Evolutionary conservation across 768 basidiomycete genomes (phyloP), one percentile per base, ranked within the genome.

Genomic region (Lactifluus piperatus): DNA sequence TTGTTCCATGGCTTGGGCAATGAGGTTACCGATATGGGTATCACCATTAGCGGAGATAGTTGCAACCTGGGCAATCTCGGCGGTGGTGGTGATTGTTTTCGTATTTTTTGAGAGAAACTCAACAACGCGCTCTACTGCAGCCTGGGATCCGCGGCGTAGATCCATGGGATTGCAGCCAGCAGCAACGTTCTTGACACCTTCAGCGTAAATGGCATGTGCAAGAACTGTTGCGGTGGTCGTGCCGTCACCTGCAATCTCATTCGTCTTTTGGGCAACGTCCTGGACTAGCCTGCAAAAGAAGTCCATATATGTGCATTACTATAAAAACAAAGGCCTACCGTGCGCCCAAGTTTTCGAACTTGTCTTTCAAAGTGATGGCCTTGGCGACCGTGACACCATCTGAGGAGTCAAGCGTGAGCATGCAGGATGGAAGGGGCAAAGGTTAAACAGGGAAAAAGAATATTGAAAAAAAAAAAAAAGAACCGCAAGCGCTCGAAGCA

Each of bases 151-250:
- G n/a, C 94, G 86, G 62, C 95, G 92, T 60, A 98, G 90, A 76
- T 99, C 95, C 94, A 97, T 99, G 13, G 95, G 95, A 77, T 95
- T 97, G 81, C 95, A 99, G 4, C 95, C 95, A 10, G 95, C 95
- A 22, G 95, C 95, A 58, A 98, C 95, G 68, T 98, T 98, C 80
- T 97, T 97, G 68, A 97, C 94, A 72, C 95, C 95, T 74, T 99
- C 95, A 0, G 93, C 82, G 77, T 97, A 99, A 74, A 99, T 97
- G 57, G 95, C 94, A 56, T 93, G 90, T 10, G 95, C 91, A 57
- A 97, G 85, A 54, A 97, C 95, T 36, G 95, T 97, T 4, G 95
- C 94, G 16, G 95, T 99, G 9, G 95, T 99, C 2, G 95, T 98
- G 58, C 95, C 95, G 71, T 99, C 95, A 71, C 95, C 95, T 37